Evolutionary conservation across 1,139 yeast species (phyloP).

Genomic region (Kodamaea ohmeri): DNA sequence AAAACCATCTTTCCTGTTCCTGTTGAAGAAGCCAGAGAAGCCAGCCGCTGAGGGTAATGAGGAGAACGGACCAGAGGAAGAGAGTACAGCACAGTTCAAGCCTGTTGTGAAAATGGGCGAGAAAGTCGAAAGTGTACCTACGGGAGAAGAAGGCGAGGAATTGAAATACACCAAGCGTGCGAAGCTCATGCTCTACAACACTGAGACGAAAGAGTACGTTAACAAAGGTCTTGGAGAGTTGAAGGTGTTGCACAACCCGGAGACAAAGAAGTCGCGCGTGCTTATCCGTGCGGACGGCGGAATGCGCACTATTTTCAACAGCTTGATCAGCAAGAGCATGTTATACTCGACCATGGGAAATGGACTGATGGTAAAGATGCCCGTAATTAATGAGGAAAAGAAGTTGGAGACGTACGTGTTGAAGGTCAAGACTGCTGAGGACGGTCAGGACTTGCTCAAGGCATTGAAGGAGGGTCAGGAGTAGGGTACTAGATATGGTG

Average conservation of each 20-base stretch:
- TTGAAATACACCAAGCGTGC: slow-evolving; percentile 63
- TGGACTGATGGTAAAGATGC: slow-evolving; percentile 56
- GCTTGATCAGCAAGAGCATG: slow-evolving; percentile 50
- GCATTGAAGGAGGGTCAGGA: slow-evolving; percentile 30
- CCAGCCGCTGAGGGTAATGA: slow-evolving; percentile 16
- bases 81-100: slow-evolving; percentile 44
- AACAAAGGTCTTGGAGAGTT: slow-evolving; percentile 80
- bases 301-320: slow-evolving; percentile 74
- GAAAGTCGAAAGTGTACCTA: slow-evolving; percentile 39
- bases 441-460: slow-evolving; percentile 61
- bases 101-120: slow-evolving; percentile 48
- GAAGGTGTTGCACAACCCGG: slow-evolving; percentile 61
- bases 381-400: slow-evolving; percentile 48
- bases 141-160: slow-evolving; percentile 88
- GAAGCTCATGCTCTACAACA: slow-evolving; percentile 63
- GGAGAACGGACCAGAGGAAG: slow-evolving; percentile 37
- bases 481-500: slow-evolving; percentile 26
- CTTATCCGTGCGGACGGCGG: slow-evolving; percentile 88
- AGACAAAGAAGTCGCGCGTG: slow-evolving; percentile 61
- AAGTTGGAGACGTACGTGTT: slow-evolving; percentile 57
- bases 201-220: slow-evolving; percentile 50
- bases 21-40: slow-evolving; percentile 11
- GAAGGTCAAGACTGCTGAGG: slow-evolving; percentile 65
- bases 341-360: slow-evolving; percentile 58
- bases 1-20: slow-evolving; percentile 13